Evolutionary conservation across 2,329 filamentous ascomycete species (phyloP).

Genomic region (Botrytis galanthina): DNA sequence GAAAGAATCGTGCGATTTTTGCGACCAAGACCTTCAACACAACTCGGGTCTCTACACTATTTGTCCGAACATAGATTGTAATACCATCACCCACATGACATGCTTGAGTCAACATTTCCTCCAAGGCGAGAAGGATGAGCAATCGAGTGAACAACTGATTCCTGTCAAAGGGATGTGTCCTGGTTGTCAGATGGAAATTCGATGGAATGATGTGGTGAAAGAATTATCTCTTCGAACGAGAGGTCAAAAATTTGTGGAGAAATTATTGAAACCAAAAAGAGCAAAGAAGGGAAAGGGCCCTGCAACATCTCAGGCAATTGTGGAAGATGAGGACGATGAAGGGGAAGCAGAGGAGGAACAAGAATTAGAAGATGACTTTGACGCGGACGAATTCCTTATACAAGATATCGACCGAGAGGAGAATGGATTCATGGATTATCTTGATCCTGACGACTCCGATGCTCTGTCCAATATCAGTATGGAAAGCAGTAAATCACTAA

Average conservation of each 20-base stretch:
- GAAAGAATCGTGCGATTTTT: conserved; percentile 55
- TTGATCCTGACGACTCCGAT: conserved; percentile 30
- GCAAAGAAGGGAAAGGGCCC: conserved; percentile 21
- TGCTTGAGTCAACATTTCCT: conserved; percentile 59
- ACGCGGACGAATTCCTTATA: background rate
- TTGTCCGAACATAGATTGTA: conserved; percentile 53
- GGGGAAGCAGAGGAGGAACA: conserved; percentile 12
- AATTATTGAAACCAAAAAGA: conserved; percentile 56
- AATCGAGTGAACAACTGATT: conserved; percentile 47
- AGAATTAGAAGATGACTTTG: background rate
- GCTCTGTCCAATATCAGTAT: conserved; percentile 27
- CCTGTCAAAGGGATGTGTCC: conserved; percentile 72
- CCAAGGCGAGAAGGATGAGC: conserved; percentile 36
- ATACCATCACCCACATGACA: conserved; percentile 57
- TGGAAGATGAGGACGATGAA: conserved; percentile 23
- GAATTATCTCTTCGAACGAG: conserved; percentile 74
- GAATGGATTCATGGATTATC: conserved; percentile 5
- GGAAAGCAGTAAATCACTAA: conserved; percentile 18
- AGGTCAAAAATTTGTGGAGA: conserved; percentile 67
- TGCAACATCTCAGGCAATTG: conserved; percentile 24
- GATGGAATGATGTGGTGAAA: conserved; percentile 78
- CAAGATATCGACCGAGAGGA: background rate
- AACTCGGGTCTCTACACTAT: conserved; percentile 55
- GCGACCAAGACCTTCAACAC: conserved; percentile 46
- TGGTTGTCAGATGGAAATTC: conserved; percentile 57